Base-by-base conservation (phyloP, 495 filamentous ascomycete genomes). In the Aspergillus ostianus region DNA sequence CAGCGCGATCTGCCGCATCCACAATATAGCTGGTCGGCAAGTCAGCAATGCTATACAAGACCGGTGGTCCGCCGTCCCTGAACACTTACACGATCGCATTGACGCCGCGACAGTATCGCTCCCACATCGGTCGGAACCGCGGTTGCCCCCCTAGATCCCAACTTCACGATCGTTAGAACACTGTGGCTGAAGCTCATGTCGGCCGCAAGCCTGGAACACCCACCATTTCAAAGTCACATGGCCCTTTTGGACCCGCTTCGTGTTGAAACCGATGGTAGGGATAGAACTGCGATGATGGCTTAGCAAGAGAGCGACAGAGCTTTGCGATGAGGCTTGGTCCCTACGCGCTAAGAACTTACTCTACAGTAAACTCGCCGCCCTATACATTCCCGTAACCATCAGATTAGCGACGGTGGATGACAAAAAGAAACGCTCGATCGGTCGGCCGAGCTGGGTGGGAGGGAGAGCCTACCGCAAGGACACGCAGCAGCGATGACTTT, bases 61-160 rank as follows among this genome's bases (percentile, higher is more conserved):
- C 6, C 17, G 56, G 10, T 19, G 20, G 47, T 15, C n/a, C 26
- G 17, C 18, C 19, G 20, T 13, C 20, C 15, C 30, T 6, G 44
- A 19, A 32, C 47, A 30, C 81, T 76, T 83, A 90, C 87, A 98
- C 93, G 65, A 98, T 98, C 62, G 94, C 94, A 75, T 96, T 97
- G 62, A 97, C 94, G 46, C 92, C 93, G 50, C 92, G 89, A 78
- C 94, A 98, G 75, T 98, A 98, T 66, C 94, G 83, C 81, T 98
- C 94, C 94, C 94, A 98, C 94, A 98, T 98, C 60, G 91, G 89
- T 63, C 94, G 90, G 77, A 98, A 98, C 63, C 94, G 86, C 67
- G 93, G 93, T 80, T 98, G 94, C 26, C 94, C 94, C 60, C 94
- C 94, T 63, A 98, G 82, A 80, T 98, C 94, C 94, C 94, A 98